These are phyloP conservation scores for Coemansia guatemalensis DNA, from an alignment of 192 early-diverging fungal genomes.

Conservation along the genomic window DNA sequence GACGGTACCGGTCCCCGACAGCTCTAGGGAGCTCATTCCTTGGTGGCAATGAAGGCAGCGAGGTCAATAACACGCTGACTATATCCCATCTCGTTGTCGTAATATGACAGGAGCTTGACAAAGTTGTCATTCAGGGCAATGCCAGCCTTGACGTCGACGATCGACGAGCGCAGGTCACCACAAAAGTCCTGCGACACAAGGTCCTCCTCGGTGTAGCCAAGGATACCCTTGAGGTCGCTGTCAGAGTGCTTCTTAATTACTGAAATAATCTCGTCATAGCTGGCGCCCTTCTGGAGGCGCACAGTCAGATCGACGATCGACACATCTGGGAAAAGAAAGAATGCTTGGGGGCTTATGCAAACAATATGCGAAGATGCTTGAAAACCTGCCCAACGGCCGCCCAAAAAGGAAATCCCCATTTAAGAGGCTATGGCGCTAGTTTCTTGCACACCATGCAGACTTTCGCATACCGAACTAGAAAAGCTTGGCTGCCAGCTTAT, in stretches of 20 bases:
- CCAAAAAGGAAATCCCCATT: too few relatives aligned
- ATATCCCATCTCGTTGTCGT: slow-evolving; percentile 93
- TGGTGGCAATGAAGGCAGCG: slow-evolving; percentile 67
- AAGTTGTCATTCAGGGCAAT: slow-evolving; percentile 92
- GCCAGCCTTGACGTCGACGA: slow-evolving; percentile 96
- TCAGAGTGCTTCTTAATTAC: slow-evolving; percentile 85
- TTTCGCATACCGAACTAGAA: too few relatives aligned
- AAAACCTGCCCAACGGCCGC: too few relatives aligned
- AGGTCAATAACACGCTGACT: slow-evolving; percentile 88
- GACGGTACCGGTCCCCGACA: too few relatives aligned
- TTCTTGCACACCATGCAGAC: too few relatives aligned
- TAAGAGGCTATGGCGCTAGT: too few relatives aligned
- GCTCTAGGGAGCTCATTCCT: slow-evolving; percentile 27
- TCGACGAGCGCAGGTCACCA: slow-evolving; percentile 86
- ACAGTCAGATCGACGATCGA: slow-evolving; percentile 97
- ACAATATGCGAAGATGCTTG: too few relatives aligned
- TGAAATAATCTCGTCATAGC: slow-evolving; percentile 87
- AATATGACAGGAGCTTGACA: slow-evolving; percentile 96
- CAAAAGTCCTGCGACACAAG: slow-evolving; percentile 96
- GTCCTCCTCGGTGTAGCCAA: slow-evolving; percentile 92
- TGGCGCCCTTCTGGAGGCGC: slow-evolving; percentile 85
- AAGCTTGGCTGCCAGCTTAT: too few relatives aligned
- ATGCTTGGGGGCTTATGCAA: too few relatives aligned
- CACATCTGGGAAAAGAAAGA: too few relatives aligned
- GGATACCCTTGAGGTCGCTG: slow-evolving; percentile 80